Evolutionary conservation across 768 basidiomycete genomes (phyloP), one percentile per base, ranked within the genome.

Genomic region (Exsudoporus frostii): DNA sequence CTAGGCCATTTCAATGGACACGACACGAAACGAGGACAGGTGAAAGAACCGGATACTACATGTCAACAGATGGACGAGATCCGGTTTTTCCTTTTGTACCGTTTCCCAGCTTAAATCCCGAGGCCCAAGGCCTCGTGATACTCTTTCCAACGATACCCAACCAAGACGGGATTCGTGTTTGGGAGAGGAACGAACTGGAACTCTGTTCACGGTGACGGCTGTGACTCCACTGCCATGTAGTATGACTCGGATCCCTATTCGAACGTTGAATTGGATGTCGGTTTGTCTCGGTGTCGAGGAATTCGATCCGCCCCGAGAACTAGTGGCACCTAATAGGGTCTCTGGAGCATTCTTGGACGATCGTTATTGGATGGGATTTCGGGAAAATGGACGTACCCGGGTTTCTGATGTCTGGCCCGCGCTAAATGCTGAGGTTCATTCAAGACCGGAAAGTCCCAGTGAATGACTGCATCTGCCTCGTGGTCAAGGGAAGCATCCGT

Each of bases 41-140:
- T 13, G 24, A 30, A 19, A 13, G n/a, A 33, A 3, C 25, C 7
- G 5, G 14, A 32, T 24, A 19, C n/a, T 39, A 57, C 57, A n/a
- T n/a, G n/a, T n/a, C 22, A 81, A 67, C 20, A 82, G 64, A 55
- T 80, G 78, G 29, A 81, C 71, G 50, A 81, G 66, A 54, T 77
- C 74, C 11, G 73, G 71, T 60, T 82, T 82, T 65, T 81, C 80
- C 57, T 72, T 71, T 54, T 75, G 75, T 25, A 80, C 77, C 2
- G 73, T 71, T 50, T 78, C 70, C 80, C 80, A 82, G 66, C 78
- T 79, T 53, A 72, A 68, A 55, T 79, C 74, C 66, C 62, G 36
- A 79, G 69, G 14, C 80, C 80, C 47, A 81, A 72, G 0, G 73
- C 76, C 50, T 74, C 71, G 57, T 81, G 79, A 51, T 81, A 80